Percentiles rank a stretch among this genome's conserved stretches.
Conservation (phyloP, 495 filamentous ascomycete genomes). For the Gamarada debralockiae region DNA sequence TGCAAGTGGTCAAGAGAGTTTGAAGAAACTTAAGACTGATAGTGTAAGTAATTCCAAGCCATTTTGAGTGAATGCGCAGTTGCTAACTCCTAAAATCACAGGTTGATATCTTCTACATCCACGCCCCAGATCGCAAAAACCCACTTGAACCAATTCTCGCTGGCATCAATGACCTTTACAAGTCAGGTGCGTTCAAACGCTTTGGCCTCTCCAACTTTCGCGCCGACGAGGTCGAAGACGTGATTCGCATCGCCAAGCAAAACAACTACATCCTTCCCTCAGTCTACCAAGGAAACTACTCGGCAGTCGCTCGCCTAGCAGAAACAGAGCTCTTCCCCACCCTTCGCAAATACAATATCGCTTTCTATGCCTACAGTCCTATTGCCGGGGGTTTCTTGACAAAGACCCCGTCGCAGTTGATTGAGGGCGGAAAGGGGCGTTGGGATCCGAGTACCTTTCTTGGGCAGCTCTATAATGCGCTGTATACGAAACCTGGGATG, state of each 20-base stretch:
- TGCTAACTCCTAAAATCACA: not conserved
- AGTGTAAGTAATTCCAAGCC: not conserved
- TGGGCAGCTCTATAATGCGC: conserved; percentile 29
- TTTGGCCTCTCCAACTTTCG: conserved; percentile 46
- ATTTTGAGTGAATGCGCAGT: no score
- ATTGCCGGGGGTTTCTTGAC: conserved; percentile 47
- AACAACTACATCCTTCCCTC: conserved; percentile 37
- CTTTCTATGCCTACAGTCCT: conserved; percentile 39
- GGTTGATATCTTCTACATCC: conserved; percentile 37
- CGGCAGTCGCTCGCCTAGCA: conserved; percentile 32
- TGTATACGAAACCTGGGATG: conserved; percentile 36
- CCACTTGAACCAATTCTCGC: conserved; percentile 39
- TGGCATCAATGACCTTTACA: conserved; percentile 36
- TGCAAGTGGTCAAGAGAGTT: not conserved
- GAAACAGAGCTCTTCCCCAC: conserved; percentile 40
- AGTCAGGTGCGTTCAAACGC: conserved; percentile 34
- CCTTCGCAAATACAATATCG: conserved; percentile 37
- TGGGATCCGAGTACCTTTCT: conserved; percentile 3
- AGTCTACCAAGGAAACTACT: conserved; percentile 47
- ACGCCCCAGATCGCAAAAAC: conserved; percentile 37
- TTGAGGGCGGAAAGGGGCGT: conserved; percentile 7
- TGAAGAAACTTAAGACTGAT: not conserved
- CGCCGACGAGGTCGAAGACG: conserved; percentile 38
- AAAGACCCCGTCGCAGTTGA: conserved; percentile 29
- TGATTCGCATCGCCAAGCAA: conserved; percentile 34